Evolutionary conservation across 192 early-diverging fungal species (phyloP).

Genomic region (Mortierella claussenii): DNA sequence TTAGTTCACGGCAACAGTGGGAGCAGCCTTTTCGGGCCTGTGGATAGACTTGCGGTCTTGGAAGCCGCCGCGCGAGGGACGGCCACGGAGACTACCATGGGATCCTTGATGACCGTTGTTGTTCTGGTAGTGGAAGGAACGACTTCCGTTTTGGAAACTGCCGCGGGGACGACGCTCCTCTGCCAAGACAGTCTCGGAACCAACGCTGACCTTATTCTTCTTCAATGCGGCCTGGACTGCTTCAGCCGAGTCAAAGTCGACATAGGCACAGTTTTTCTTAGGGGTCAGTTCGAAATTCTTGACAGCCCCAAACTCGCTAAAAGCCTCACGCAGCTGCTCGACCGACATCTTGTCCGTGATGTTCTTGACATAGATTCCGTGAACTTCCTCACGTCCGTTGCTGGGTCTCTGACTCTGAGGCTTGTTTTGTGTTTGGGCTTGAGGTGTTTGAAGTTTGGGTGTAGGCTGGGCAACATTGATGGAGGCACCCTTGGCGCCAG

Average conservation of each 20-base stretch:
- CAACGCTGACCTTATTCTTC: constrained; percentile 58
- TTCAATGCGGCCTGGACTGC: constrained; percentile 72
- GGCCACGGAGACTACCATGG: constrained; percentile 26
- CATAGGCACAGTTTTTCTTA: constrained; percentile 70
- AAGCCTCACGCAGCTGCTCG: constrained; percentile 63
- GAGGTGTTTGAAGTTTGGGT: constrained; percentile 23
- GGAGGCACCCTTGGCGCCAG: constrained; percentile 64
- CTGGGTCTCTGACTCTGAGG: constrained; percentile 43
- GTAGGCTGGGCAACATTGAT: constrained; percentile 53
- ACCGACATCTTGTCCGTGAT: constrained; percentile 62
- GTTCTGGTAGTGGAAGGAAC: constrained; percentile 13
- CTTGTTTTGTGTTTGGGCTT: constrained; percentile 35
- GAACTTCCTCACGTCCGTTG: constrained; percentile 58
- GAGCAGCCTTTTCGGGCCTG: constrained; percentile 26
- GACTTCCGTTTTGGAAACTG: constrained; percentile 13
- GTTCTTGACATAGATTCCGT: constrained; percentile 73
- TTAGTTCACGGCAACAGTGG: constrained; percentile 44
- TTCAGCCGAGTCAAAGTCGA: constrained; percentile 74
- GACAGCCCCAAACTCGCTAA: constrained; percentile 69
- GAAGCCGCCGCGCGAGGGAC: constrained; percentile 21
- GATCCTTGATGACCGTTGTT: constrained; percentile 18
- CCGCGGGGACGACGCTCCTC: constrained; percentile 60
- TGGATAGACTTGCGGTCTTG: constrained; percentile 32
- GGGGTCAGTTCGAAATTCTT: constrained; percentile 65
- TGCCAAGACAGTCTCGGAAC: constrained; percentile 51